Base-by-base conservation (phyloP, 2,329 filamentous ascomycete species). In the Xylariales sp. region DNA sequence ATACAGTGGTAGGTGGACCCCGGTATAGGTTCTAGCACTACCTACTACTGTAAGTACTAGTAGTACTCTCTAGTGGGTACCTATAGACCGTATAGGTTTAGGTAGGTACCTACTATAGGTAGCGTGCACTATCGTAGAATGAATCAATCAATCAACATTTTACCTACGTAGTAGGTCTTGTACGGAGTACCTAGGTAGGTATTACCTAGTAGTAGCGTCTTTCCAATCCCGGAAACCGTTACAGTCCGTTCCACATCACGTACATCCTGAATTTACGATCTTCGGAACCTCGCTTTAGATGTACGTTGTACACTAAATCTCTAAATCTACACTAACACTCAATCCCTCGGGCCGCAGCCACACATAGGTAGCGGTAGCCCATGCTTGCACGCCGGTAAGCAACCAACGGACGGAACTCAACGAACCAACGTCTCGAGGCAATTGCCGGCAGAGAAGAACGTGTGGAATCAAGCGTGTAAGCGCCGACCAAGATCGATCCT, bases 401-500 rank as follows among this genome's bases (percentile, higher is more conserved):
- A 45, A 39, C 52, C 18, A 48, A 48, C 12, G 34, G n/a, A 50
- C 30, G 14, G 41, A 34, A 36, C 64, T 56, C 14, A 36, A 32
- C 34, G 34, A 64, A 45, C 34, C 14, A 32, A 39, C 30, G 39
- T 23, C 16, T 56, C 30, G 39, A 49, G 16, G 53, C 45, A 52
- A 56, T 56, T 64, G 57, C 55, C 59, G 60, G 56, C 43, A n/a
- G 32, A 45, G 49, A 3, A 53, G 53, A 48, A 49, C 32, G 39
- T 32, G 23, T 48, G 18, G 43, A 41, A 60, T 63, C 59, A 18
- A 49, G 48, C 46, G 36, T 36, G 49, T 71, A 70, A 71, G 70
- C 70, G 70, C 70, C 68, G 64, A 57, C 48, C 57, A 53, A 43
- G 45, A 62, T 28, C 30, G 46, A 54, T 54, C 30, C 41, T 49